These are phyloP conservation scores for Fusarium coffeatum DNA, from an alignment of 2,329 filamentous ascomycete species.

Conservation along the genomic window DNA sequence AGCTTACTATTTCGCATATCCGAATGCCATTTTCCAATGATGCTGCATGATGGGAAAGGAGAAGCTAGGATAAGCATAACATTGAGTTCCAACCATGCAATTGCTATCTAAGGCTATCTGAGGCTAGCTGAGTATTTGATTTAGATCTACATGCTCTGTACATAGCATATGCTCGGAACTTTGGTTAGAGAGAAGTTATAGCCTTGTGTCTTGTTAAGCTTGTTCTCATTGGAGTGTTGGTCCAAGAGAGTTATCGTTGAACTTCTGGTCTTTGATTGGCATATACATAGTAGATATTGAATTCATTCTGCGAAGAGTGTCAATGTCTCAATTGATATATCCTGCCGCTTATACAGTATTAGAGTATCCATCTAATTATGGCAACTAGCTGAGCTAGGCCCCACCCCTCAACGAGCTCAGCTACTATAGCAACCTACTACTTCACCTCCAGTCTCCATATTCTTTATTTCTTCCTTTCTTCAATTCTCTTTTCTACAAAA, in stretches of 20 bases:
- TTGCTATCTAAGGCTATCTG: background rate
- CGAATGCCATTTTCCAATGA: background rate
- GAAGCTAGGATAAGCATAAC: background rate
- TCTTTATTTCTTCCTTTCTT: conserved; percentile 29
- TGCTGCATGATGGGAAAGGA: background rate
- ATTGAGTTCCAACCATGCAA: background rate
- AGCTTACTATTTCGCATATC: conserved; percentile 6
- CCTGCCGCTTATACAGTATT: background rate
- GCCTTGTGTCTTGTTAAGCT: background rate
- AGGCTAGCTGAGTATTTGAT: background rate
- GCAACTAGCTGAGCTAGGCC: background rate
- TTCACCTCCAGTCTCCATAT: conserved; percentile 34
- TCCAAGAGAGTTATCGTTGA: background rate
- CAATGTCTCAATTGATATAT: background rate
- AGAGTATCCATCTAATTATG: background rate
- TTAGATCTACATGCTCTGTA: background rate
- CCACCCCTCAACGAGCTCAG: background rate
- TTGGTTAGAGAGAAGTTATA: background rate
- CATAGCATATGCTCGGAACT: background rate
- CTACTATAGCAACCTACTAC: background rate
- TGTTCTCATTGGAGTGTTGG: background rate
- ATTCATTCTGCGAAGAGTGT: background rate
- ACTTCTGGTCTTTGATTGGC: background rate
- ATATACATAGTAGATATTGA: background rate
- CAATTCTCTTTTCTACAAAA: conserved; percentile 25